Percentiles rank a stretch among this genome's conserved stretches.
These are phyloP conservation scores for Pyrus pyrifolia DNA, from an alignment of 306 rosid genomes.

Conservation along the genomic window DNA sequence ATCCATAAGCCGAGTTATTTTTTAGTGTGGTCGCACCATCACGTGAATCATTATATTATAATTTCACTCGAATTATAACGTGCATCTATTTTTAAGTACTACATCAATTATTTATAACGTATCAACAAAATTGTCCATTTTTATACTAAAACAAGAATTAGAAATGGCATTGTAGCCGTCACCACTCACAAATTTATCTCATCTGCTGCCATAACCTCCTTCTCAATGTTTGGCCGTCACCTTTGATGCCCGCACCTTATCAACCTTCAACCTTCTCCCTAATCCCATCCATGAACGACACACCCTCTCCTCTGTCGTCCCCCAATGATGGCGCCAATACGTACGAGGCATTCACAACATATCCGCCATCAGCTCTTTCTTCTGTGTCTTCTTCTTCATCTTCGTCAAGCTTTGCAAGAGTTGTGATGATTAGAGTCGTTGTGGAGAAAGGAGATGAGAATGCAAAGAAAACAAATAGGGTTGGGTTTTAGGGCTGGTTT, in stretches of 20 bases:
- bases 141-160: too few relatives aligned
- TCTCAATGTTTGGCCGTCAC: neutral
- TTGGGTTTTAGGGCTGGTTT: too few relatives aligned
- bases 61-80: too few relatives aligned
- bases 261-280: neutral
- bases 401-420: constrained; percentile 69
- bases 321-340: constrained; percentile 32
- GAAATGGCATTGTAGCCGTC: too few relatives aligned
- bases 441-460: too few relatives aligned
- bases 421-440: too few relatives aligned
- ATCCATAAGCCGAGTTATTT: neutral
- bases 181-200: neutral
- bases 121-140: neutral
- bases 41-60: too few relatives aligned
- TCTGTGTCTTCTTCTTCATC: constrained; percentile 66
- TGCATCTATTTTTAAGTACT: neutral
- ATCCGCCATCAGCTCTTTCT: constrained; percentile 67
- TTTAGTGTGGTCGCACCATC: neutral
- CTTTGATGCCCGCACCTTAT: neutral
- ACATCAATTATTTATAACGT: too few relatives aligned
- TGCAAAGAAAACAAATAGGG: too few relatives aligned
- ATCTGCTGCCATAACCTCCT: neutral
- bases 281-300: constrained; percentile 17
- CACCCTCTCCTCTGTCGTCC: constrained; percentile 50
- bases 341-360: constrained; percentile 51